Base-by-base conservation (phyloP, 2,329 filamentous ascomycete genomes). In the Dryadomyces quercus-mongolicae region DNA sequence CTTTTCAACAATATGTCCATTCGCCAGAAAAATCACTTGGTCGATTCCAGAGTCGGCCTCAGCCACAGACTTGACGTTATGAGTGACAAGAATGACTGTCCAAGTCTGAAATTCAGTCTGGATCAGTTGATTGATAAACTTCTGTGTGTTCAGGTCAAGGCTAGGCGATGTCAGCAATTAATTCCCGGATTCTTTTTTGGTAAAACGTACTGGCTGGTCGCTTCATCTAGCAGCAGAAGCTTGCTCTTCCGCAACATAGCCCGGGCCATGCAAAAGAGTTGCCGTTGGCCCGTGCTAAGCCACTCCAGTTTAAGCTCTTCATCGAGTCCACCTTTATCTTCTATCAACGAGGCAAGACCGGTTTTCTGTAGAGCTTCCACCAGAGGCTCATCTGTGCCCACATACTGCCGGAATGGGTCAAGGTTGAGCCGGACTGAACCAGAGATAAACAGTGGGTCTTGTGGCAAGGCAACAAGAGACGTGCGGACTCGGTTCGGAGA, bases 91-190 rank as follows among this genome's bases (percentile, higher is more conserved):
- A 31, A 71, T 60, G 15, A 85, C 73, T 2, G 81, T 85, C 61
- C 78, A 75, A 3, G 68, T 69, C 2, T 65, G 63, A 61, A 84
- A 82, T 38, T 71, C 70, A 40, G 73, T 68, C 2, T 74, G 69
- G 54, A 84, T 74, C 21, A 83, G 67, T 7, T 68, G 66, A 60
- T 81, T 76, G 65, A 83, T 77, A 12, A 72, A 65, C 45, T 72
- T 67, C 55, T 84, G 80, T 0, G 80, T 81, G 54, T 74, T 71
- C 15, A 67, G 65, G 59, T 84, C 81, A 44, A 84, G 73, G 55
- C 74, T 80, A 45, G n/a, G n/a, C 18, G 53, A 20, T 5, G 9
- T n/a, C 20, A 13, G 44, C 22, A 45, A 18, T 8, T 1, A 22
- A 21, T 5, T 5, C 31, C 5, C 31, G 44, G 15, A 53, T 1